A percentile compares a stretch with the other conserved stretches of the same genome.
Conservation (phyloP, 305 asterid genomes). For the Andrographis paniculata region DNA sequence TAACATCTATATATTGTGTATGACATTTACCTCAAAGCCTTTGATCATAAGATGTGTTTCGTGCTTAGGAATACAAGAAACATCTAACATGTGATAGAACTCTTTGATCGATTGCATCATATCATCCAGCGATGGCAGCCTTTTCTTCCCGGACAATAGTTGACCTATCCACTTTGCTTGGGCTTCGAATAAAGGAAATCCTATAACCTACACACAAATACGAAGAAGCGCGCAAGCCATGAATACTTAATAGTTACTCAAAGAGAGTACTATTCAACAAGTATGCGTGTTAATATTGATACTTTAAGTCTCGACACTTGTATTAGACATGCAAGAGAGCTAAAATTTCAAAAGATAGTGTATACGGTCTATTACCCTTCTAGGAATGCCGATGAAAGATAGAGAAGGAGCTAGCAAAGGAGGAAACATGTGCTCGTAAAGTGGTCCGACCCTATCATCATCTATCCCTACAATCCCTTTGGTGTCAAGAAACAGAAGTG, state of each 20-base stretch:
- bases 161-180: conserved; percentile 96
- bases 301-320: too few relatives aligned
- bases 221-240: background rate
- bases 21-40: conserved; percentile 32
- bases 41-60: conserved; percentile 50
- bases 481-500: conserved; percentile 92
- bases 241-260: too few relatives aligned
- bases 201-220: conserved; percentile 64
- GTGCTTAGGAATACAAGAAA: conserved; percentile 66
- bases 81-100: conserved; percentile 47
- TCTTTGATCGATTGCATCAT: conserved; percentile 71
- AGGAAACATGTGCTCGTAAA: conserved; percentile 86
- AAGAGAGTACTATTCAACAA: too few relatives aligned
- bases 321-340: too few relatives aligned
- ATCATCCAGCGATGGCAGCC: conserved; percentile 64
- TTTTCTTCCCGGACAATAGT: conserved; percentile 59
- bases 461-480: conserved; percentile 71
- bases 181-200: conserved; percentile 85
- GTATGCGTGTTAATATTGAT: too few relatives aligned
- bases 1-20: too few relatives aligned
- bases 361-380: conserved; percentile 43
- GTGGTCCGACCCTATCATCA: conserved; percentile 86
- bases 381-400: conserved; percentile 79
- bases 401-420: conserved; percentile 82
- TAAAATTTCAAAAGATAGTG: too few relatives aligned